A percentile compares a stretch with the other conserved stretches of the same genome.
phyloP scores from a whole-genome alignment of 2,329 filamentous ascomycete genomes.

The Aspergillus sp. region DNA sequence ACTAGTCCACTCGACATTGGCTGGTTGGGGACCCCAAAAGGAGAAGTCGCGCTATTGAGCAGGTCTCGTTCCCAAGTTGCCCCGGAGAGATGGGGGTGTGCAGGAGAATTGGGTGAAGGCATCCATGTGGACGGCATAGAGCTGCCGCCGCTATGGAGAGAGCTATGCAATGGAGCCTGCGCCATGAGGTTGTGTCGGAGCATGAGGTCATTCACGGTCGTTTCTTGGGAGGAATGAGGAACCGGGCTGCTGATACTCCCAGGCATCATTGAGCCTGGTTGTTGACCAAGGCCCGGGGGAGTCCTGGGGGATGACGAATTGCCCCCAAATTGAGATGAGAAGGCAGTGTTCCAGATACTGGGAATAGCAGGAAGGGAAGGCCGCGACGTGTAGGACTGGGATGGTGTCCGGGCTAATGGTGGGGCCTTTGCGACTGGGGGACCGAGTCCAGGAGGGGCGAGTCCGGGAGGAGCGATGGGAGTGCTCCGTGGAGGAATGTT shows the following conservation, averaged over 20 bases:
- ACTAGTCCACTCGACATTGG: slow-evolving; percentile 20
- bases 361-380: slow-evolving; percentile 30
- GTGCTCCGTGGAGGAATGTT: slow-evolving; percentile 17
- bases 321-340: slow-evolving; percentile 41
- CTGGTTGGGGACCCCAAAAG: slow-evolving; percentile 20
- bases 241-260: slow-evolving; percentile 9
- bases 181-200: slow-evolving; percentile 22
- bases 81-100: slow-evolving; percentile 10
- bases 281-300: slow-evolving; percentile 30
- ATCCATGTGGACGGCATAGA: slow-evolving; percentile 22
- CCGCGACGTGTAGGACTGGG: slow-evolving; percentile 28
- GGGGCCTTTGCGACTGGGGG: slow-evolving; percentile 11
- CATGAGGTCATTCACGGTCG: slow-evolving; percentile 21
- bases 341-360: slow-evolving; percentile 42
- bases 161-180: slow-evolving; percentile 18
- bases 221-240: slow-evolving; percentile 19
- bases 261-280: slow-evolving; percentile 9
- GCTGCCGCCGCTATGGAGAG: slow-evolving; percentile 13
- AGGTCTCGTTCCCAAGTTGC: slow-evolving; percentile 21
- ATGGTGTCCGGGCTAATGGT: slow-evolving; percentile 13
- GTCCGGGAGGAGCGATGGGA: slow-evolving; percentile 30
- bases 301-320: slow-evolving; percentile 31
- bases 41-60: slow-evolving; percentile 10
- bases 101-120: slow-evolving; percentile 10
- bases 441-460: slow-evolving; percentile 19